Base-by-base conservation (phyloP, 352 stramenopile species). In the Pythium inflatum region DNA sequence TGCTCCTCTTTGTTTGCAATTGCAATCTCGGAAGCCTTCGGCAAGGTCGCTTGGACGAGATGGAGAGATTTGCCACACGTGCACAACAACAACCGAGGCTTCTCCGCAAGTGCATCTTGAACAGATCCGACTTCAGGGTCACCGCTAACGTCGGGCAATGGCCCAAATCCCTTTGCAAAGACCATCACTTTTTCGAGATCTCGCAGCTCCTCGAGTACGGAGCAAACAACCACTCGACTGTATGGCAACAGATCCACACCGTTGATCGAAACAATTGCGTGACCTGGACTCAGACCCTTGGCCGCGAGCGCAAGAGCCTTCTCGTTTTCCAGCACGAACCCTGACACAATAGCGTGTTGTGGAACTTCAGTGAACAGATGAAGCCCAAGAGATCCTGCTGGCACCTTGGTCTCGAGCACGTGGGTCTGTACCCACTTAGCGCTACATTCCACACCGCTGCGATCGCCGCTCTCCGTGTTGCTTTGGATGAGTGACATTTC, bases 21-120 rank as follows among this genome's bases (percentile, higher is more conserved):
- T 20, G 85, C 82, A 43, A 92, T 88, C 25, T 91, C 85, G 2
- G 78, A 79, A 28, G 85, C 83, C 50, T 75, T 79, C 11, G 85
- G 85, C 22, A 91, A 57, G 33, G 64, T 66, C 3, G 83, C 78
- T 34, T 80, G 74, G 0, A 90, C 45, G n/a, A 92, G 27, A 58
- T 89, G 77, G 43, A 92, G 75, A 31, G 64, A 70, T n/a, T 73
- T 81, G 7, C 83, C 82, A 27, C 82, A 92, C 1, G 80, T 82
- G 27, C 82, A 90, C 13, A 92, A 56, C 40, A 92, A 70, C 53
- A 90, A 85, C 0, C 80, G 76, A 22, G 77, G 77, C 14, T 66
- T 76, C 49, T 88, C 75, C 5, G 77, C 63, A 2, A 86, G 69
- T 22, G 68, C 62, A 49, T 72, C 56, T 62, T 74, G 74, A n/a